phyloP scores from a whole-genome alignment of 176 grass and related monocot genomes.

The Themeda triandra region DNA sequence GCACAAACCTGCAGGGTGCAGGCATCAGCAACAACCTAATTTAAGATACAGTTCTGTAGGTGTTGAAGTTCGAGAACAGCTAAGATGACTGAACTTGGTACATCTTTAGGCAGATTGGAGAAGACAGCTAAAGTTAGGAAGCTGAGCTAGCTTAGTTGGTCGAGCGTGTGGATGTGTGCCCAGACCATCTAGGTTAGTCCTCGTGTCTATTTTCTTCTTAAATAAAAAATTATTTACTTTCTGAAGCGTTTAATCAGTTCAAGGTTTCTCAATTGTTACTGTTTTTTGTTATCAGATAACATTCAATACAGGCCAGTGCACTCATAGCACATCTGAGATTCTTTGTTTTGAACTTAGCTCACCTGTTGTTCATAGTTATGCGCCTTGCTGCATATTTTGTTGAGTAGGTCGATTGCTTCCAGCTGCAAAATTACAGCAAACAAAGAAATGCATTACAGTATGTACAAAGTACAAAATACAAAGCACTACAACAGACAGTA shows the following conservation, averaged over 20 bases:
- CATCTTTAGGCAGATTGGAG: neutral
- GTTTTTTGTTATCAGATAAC: neutral
- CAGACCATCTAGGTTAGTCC: neutral
- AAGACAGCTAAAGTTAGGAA: too few relatives aligned
- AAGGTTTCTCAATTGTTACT: neutral
- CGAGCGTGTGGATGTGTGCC: neutral
- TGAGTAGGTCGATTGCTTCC: conserved; percentile 38
- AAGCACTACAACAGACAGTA: neutral
- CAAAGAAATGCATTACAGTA: too few relatives aligned
- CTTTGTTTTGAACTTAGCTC: neutral
- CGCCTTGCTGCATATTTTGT: conserved; percentile 48
- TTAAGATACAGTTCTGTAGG: neutral
- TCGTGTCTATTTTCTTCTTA: neutral
- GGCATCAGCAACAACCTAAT: neutral
- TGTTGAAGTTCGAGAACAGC: neutral
- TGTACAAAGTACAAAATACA: neutral
- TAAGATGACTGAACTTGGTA: neutral
- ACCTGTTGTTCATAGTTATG: conserved; percentile 43
- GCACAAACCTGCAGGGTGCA: neutral
- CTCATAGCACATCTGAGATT: neutral
- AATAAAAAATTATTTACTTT: neutral
- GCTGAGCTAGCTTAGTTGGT: neutral
- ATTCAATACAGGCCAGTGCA: neutral
- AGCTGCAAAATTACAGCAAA: conserved; percentile 29
- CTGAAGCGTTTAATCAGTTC: neutral